Evolutionary conservation across 352 stramenopile genomes (phyloP).

Genomic region (Phytophthora uliginosa): DNA sequence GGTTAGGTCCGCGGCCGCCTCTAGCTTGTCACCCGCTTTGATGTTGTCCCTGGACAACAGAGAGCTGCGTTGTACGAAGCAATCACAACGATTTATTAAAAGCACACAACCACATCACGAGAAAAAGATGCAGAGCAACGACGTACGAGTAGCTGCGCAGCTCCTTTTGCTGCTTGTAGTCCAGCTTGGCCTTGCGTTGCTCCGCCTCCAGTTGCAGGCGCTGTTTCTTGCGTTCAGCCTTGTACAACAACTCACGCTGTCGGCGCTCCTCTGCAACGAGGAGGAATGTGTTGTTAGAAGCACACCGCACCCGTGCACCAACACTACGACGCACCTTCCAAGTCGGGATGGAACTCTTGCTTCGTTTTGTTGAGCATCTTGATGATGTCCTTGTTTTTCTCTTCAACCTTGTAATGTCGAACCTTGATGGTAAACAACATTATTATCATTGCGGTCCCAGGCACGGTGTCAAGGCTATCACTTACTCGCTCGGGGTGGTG

Average conservation of each 20-base stretch:
- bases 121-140: background rate
- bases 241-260: conserved; percentile 78
- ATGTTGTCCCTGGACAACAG: conserved; percentile 81
- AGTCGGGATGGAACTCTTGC: conserved; percentile 71
- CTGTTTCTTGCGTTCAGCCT: conserved; percentile 77
- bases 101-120: background rate
- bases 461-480: background rate
- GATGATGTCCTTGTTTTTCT: conserved; percentile 90
- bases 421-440: conserved; percentile 43
- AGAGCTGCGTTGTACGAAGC: conserved; percentile 34
- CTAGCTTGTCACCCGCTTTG: conserved; percentile 47
- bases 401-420: conserved; percentile 72
- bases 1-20: conserved; percentile 60
- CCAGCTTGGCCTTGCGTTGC: conserved; percentile 61
- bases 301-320: background rate
- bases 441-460: background rate
- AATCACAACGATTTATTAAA: background rate
- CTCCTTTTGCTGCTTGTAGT: conserved; percentile 82
- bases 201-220: conserved; percentile 60
- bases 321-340: conserved; percentile 64
- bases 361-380: conserved; percentile 93
- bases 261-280: conserved; percentile 59
- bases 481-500: conserved; percentile 74
- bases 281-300: conserved; percentile 35
- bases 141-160: conserved; percentile 82